Evolutionary conservation across 1,139 yeast genomes (phyloP).

Genomic region (Candida mesenterica): DNA sequence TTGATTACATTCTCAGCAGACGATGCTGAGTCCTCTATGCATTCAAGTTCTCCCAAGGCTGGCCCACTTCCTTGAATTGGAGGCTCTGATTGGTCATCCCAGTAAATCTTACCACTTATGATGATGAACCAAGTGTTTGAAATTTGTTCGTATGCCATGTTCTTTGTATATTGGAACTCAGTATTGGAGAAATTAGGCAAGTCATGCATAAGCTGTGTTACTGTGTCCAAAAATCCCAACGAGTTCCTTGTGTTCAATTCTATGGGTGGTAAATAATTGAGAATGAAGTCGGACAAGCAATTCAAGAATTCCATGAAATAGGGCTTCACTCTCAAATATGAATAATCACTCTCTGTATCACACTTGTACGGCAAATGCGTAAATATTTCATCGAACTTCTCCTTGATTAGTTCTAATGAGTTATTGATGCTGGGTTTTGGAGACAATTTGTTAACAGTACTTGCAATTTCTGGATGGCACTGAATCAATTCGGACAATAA

Average conservation of each 20-base stretch:
- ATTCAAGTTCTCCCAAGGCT: constrained; percentile 8
- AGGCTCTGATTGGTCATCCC: constrained; percentile 8
- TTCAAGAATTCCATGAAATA: constrained; percentile 70
- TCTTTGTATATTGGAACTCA: constrained; percentile 71
- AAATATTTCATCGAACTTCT: constrained; percentile 46
- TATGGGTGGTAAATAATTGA: constrained; percentile 77
- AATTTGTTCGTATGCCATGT: constrained; percentile 76
- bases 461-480: constrained; percentile 60
- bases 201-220: constrained; percentile 61
- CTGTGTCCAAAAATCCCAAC: constrained; percentile 63
- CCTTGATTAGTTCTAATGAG: constrained; percentile 49
- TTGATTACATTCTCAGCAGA: constrained; percentile 23
- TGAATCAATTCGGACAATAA: constrained; percentile 53
- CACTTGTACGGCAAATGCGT: constrained; percentile 71
- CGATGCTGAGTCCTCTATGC: constrained; percentile 11
- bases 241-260: constrained; percentile 58
- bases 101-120: constrained; percentile 39
- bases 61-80: constrained; percentile 1
- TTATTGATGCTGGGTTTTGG: constrained; percentile 58
- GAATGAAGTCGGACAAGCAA: constrained; percentile 76
- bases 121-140: constrained; percentile 73
- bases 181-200: constrained; percentile 72
- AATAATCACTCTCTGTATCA: constrained; percentile 73
- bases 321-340: constrained; percentile 81
- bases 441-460: constrained; percentile 50